These are phyloP conservation scores for Cladosporium sphaerospermum DNA, from an alignment of 2,329 filamentous ascomycete species.

Conservation along the genomic window DNA sequence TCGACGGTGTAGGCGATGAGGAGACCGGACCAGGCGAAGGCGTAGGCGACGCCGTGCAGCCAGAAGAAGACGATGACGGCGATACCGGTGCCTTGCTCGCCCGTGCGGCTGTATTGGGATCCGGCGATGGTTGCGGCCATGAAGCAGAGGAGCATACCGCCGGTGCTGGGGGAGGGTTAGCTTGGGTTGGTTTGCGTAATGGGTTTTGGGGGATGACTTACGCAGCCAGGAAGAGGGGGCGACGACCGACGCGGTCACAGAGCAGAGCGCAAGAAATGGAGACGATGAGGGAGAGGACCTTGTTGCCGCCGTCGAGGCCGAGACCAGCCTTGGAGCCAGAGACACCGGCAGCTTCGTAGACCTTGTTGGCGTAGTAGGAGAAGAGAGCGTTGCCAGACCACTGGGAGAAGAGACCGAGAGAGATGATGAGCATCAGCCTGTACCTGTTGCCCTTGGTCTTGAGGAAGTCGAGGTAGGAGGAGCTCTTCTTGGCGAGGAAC, in stretches of 20 bases:
- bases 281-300: slow-evolving; percentile 49
- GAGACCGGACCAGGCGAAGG: slow-evolving; percentile 47
- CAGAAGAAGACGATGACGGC: slow-evolving; percentile 47
- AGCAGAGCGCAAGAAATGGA: slow-evolving; percentile 46
- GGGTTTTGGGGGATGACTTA: not conserved
- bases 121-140: slow-evolving; percentile 19
- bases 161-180: slow-evolving; percentile 12
- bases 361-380: slow-evolving; percentile 31
- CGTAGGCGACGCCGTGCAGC: slow-evolving; percentile 48
- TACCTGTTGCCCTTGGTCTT: slow-evolving; percentile 46
- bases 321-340: slow-evolving; percentile 26
- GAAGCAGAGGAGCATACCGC: slow-evolving; percentile 34
- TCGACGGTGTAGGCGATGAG: slow-evolving; percentile 49
- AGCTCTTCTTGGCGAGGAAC: slow-evolving; percentile 20
- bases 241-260: slow-evolving; percentile 27
- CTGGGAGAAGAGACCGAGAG: slow-evolving; percentile 49
- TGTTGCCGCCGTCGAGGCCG: slow-evolving; percentile 49
- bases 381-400: slow-evolving; percentile 48
- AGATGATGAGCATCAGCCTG: slow-evolving; percentile 45
- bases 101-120: slow-evolving; percentile 16
- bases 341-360: slow-evolving; percentile 27
- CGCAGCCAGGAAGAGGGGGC: slow-evolving; percentile 27
- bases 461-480: slow-evolving; percentile 55
- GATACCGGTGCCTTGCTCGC: slow-evolving; percentile 34
- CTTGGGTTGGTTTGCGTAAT: not conserved